A percentile compares a stretch with the other conserved stretches of the same genome.
phyloP scores from a whole-genome alignment of 345 rosid species.

The Raphanus sativus region DNA sequence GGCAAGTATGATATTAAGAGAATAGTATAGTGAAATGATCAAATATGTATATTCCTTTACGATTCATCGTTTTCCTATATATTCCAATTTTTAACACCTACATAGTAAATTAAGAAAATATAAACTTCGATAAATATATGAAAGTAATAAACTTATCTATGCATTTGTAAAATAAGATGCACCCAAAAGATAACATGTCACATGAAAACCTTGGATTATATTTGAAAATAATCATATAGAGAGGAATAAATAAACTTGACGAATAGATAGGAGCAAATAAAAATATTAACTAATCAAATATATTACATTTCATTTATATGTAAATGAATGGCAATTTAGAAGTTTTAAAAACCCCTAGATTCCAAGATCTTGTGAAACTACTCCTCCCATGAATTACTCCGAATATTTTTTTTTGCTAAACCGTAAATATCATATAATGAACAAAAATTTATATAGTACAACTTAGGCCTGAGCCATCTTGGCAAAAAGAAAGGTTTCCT shows the following conservation, averaged over 20 bases:
- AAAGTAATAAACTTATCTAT: neutral
- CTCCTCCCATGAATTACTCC: neutral
- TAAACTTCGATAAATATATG: neutral
- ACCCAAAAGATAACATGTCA: slow-evolving; percentile 20
- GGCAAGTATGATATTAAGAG: neutral
- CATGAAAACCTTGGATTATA: slow-evolving; percentile 39
- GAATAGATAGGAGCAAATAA: slow-evolving; percentile 38
- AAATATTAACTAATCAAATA: neutral
- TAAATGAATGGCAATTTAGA: slow-evolving; percentile 27
- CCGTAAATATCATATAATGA: too few relatives aligned
- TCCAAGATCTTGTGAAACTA: slow-evolving; percentile 36
- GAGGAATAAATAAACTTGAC: slow-evolving; percentile 35
- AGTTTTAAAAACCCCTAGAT: slow-evolving; percentile 21
- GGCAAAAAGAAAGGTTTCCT: too few relatives aligned
- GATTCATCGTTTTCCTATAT: neutral
- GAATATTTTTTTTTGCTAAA: too few relatives aligned
- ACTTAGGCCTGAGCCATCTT: too few relatives aligned
- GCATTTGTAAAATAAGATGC: neutral
- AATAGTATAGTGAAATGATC: neutral
- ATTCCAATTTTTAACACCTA: neutral
- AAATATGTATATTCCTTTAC: neutral
- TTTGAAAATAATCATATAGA: slow-evolving; percentile 21
- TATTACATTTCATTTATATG: neutral
- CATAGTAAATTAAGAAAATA: neutral
- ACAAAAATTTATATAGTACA: too few relatives aligned